Conservation (phyloP, 2,329 filamentous ascomycete species). For the Aspergillus quadricinctus region DNA sequence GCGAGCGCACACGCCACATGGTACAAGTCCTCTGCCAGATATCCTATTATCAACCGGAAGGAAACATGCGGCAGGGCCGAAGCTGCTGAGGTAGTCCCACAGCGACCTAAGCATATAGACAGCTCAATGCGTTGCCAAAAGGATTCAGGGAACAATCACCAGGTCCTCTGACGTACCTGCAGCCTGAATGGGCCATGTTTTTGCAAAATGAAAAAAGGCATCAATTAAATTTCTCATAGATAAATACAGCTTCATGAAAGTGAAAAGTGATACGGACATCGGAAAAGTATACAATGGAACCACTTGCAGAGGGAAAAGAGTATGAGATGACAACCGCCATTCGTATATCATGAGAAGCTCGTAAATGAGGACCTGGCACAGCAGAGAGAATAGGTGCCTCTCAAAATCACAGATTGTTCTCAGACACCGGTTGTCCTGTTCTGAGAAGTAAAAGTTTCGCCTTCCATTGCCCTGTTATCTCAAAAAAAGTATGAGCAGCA, state of each 20-base stretch:
- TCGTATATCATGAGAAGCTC: slow-evolving; percentile 2
- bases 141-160: not conserved
- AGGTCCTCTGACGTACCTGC: not conserved
- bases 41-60: not conserved
- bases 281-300: slow-evolving; percentile 24
- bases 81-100: not conserved
- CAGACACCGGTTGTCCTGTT: not conserved
- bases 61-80: not conserved
- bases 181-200: not conserved
- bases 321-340: slow-evolving; percentile 1
- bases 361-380: slow-evolving; percentile 3
- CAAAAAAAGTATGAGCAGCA: not conserved
- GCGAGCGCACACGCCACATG: not conserved
- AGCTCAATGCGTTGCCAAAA: not conserved
- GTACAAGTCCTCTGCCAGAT: not conserved
- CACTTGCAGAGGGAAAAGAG: slow-evolving; percentile 13
- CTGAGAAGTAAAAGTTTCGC: not conserved
- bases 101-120: not conserved
- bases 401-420: slow-evolving; percentile 1
- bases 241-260: slow-evolving; percentile 28
- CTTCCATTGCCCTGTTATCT: slow-evolving; percentile 10
- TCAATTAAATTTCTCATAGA: slow-evolving; percentile 15
- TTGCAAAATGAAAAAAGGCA: not conserved
- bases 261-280: slow-evolving; percentile 15
- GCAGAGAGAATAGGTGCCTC: not conserved